These are phyloP conservation scores for Calonectria fujianensis DNA, from an alignment of 2,329 filamentous ascomycete genomes.

Conservation along the genomic window DNA sequence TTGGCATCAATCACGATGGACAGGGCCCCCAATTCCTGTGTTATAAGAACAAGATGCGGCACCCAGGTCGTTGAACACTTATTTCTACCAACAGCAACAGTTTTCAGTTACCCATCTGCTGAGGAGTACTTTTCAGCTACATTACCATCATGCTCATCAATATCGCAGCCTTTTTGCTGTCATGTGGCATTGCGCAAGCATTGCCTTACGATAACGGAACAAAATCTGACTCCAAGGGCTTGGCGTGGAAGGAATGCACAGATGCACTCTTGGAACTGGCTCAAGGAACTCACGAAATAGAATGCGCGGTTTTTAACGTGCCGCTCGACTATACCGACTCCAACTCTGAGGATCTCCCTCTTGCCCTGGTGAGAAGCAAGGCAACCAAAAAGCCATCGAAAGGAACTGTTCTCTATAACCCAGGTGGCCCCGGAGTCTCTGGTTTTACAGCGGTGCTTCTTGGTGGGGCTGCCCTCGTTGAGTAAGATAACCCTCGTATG, in stretches of 20 bases:
- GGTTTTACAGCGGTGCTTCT: neutral
- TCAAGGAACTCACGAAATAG: neutral
- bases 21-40: no score
- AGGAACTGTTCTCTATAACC: constrained; percentile 6
- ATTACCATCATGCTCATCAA: constrained; percentile 1
- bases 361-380: neutral
- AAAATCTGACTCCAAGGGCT: neutral
- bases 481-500: neutral
- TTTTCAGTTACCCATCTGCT: neutral
- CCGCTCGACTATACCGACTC: constrained; percentile 18
- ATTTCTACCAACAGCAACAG: neutral
- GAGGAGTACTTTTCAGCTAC: neutral
- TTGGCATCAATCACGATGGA: neutral
- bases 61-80: no score
- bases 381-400: constrained; percentile 16
- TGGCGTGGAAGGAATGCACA: neutral
- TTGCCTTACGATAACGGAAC: neutral
- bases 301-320: neutral
- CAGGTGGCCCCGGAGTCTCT: constrained; percentile 9
- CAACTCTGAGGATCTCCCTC: neutral
- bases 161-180: neutral
- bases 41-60: neutral
- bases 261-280: neutral
- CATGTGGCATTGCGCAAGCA: neutral
- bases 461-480: neutral